A percentile compares a stretch with the other conserved stretches of the same genome.
These are phyloP conservation scores for Kurtzmaniella quercitrusa DNA, from an alignment of 1,139 yeast species.

Conservation along the genomic window DNA sequence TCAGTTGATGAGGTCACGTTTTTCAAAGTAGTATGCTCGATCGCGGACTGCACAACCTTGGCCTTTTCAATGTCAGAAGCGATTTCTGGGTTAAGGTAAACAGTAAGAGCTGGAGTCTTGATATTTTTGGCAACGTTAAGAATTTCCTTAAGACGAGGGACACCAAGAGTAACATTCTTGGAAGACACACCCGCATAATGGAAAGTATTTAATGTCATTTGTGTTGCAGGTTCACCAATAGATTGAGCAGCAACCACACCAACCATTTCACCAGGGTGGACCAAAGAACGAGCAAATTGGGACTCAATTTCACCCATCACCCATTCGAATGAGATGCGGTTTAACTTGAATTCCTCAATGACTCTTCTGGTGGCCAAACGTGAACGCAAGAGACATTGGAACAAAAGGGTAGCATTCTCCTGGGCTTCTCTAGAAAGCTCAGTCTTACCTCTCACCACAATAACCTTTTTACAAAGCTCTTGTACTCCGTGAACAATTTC, in stretches of 20 bases:
- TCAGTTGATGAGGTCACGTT: constrained; percentile 98
- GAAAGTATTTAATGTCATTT: constrained; percentile 98
- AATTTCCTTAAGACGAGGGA: constrained; percentile 98
- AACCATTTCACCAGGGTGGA: constrained; percentile 99
- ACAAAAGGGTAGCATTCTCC: constrained; percentile 82
- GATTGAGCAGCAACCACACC: constrained; percentile 99
- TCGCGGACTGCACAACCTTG: constrained; percentile 91
- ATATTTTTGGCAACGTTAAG: constrained; percentile 96
- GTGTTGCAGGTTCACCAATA: constrained; percentile 99
- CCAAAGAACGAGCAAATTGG: constrained; percentile 89
- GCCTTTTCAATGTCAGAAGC: constrained; percentile 91
- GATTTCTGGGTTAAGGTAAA: constrained; percentile 74
- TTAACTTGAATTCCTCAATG: constrained; percentile 83
- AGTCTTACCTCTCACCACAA: constrained; percentile 82
- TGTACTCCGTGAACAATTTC: constrained; percentile 78
- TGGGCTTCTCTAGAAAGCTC: constrained; percentile 79
- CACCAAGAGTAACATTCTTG: constrained; percentile 98
- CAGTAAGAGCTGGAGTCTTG: constrained; percentile 97
- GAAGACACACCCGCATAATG: constrained; percentile 99
- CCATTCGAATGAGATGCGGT: constrained; percentile 90
- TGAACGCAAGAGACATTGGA: constrained; percentile 89
- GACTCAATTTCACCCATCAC: constrained; percentile 90
- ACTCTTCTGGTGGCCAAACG: constrained; percentile 89
- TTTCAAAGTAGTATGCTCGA: constrained; percentile 91
- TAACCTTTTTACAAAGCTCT: constrained; percentile 60